Evolutionary conservation across 1,284 basidiomycete species (phyloP).

Genomic region (Cystobasidium slooffiae): DNA sequence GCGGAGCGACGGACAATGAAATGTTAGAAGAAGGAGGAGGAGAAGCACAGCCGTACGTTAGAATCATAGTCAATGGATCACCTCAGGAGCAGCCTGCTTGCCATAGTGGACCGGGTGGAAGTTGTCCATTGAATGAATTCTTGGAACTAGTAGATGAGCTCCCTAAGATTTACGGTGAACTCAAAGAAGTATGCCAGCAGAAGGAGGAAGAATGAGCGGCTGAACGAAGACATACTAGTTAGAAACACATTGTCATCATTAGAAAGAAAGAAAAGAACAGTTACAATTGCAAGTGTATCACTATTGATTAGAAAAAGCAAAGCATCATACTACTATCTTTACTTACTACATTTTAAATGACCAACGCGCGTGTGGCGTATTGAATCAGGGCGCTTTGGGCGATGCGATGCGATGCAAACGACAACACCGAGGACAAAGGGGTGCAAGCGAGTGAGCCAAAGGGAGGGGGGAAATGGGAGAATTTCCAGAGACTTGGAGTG

Average conservation of each 20-base stretch:
- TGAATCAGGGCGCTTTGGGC: too few species aligned
- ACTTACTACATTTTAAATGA: too few species aligned
- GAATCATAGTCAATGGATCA: slow-evolving; percentile 59
- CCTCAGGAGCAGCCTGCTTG: slow-evolving; percentile 57
- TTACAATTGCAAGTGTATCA: too few species aligned
- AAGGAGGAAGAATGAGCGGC: neutral
- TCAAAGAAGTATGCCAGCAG: slow-evolving; percentile 32
- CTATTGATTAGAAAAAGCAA: too few species aligned
- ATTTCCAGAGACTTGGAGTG: too few species aligned
- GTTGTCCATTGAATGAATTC: slow-evolving; percentile 57
- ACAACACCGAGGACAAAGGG: too few species aligned
- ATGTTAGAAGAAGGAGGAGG: slow-evolving; percentile 3
- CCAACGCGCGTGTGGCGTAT: too few species aligned
- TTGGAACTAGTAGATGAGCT: slow-evolving; percentile 55
- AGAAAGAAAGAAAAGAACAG: neutral
- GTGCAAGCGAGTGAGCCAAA: too few species aligned
- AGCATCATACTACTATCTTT: too few species aligned
- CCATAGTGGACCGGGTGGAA: slow-evolving; percentile 56
- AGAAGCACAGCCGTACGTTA: slow-evolving; percentile 53
- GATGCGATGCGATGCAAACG: too few species aligned
- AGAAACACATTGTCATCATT: neutral
- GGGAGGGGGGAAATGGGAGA: too few species aligned
- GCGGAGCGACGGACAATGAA: slow-evolving; percentile 34
- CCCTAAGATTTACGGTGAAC: slow-evolving; percentile 54
- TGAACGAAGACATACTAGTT: neutral